A percentile compares a stretch with the other conserved stretches of the same genome.
Evolutionary conservation across 2,329 filamentous ascomycete genomes (phyloP).

Genomic region (Tolypocladium tundrense): DNA sequence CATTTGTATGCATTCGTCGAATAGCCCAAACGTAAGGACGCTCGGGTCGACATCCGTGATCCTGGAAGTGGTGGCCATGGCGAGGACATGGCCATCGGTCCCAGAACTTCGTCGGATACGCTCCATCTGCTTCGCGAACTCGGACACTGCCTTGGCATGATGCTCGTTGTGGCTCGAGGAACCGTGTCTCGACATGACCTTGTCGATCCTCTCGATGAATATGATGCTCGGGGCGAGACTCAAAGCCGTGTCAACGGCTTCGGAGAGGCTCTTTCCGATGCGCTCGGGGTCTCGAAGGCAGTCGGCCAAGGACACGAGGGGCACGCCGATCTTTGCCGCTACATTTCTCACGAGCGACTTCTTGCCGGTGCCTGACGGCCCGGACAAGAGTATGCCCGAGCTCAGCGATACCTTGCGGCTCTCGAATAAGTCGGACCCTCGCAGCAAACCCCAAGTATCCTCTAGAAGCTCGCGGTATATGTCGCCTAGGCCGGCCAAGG

Average conservation of each 20-base stretch:
- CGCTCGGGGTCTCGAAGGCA: slow-evolving; percentile 29
- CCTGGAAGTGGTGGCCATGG: slow-evolving; percentile 83
- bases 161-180: slow-evolving; percentile 79
- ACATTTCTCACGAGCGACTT: slow-evolving; percentile 66
- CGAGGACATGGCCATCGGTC: slow-evolving; percentile 71
- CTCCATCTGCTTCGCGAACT: slow-evolving; percentile 81
- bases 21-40: slow-evolving; percentile 62
- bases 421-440: slow-evolving; percentile 10
- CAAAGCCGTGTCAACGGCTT: slow-evolving; percentile 64
- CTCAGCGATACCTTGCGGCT: slow-evolving; percentile 6
- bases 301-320: slow-evolving; percentile 49
- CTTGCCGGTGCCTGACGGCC: slow-evolving; percentile 73
- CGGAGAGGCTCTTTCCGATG: slow-evolving; percentile 26
- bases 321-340: slow-evolving; percentile 61
- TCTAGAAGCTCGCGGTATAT: slow-evolving; percentile 12
- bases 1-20: slow-evolving; percentile 78
- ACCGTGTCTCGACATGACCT: slow-evolving; percentile 65
- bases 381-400: slow-evolving; percentile 61
- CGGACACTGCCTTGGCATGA: slow-evolving; percentile 76
- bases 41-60: slow-evolving; percentile 79
- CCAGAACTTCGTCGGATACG: slow-evolving; percentile 58
- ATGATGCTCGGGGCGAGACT: slow-evolving; percentile 78
- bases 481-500: slow-evolving; percentile 20
- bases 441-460: slow-evolving; percentile 8
- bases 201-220: slow-evolving; percentile 85